These are phyloP conservation scores for Fagus crenata DNA, from an alignment of 306 rosid species.

Conservation along the genomic window DNA sequence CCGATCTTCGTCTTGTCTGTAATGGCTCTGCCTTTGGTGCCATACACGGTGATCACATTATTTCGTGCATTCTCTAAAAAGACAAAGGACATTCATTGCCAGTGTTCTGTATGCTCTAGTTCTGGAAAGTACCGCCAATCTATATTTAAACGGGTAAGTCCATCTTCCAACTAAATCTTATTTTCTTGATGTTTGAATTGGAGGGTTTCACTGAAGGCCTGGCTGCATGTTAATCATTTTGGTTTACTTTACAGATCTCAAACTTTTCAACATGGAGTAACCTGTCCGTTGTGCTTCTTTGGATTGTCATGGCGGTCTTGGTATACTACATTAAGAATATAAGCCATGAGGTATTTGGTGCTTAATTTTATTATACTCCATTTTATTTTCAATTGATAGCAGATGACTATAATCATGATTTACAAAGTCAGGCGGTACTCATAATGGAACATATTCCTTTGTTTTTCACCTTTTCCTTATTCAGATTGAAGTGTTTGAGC, in stretches of 20 bases:
- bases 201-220: too few relatives aligned
- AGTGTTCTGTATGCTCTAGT: conserved; percentile 77
- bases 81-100: conserved; percentile 86
- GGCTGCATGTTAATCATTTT: too few relatives aligned
- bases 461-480: background rate
- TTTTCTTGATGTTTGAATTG: conserved; percentile 25
- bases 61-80: conserved; percentile 71
- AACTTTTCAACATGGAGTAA: conserved; percentile 80
- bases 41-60: conserved; percentile 79
- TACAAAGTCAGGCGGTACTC: too few relatives aligned
- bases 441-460: too few relatives aligned
- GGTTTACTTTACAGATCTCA: conserved; percentile 55
- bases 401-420: too few relatives aligned
- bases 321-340: conserved; percentile 81
- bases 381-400: background rate
- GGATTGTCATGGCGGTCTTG: conserved; percentile 81
- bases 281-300: conserved; percentile 74
- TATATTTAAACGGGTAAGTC: conserved; percentile 74
- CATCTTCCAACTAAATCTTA: conserved; percentile 3
- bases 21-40: conserved; percentile 90
- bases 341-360: conserved; percentile 60
- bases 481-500: conserved; percentile 88
- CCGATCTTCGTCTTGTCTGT: conserved; percentile 92
- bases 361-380: too few relatives aligned
- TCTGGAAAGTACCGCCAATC: conserved; percentile 92